Evolutionary conservation across 169 alveolate genomes (phyloP).

Genomic region (Hammondia hammondi): DNA sequence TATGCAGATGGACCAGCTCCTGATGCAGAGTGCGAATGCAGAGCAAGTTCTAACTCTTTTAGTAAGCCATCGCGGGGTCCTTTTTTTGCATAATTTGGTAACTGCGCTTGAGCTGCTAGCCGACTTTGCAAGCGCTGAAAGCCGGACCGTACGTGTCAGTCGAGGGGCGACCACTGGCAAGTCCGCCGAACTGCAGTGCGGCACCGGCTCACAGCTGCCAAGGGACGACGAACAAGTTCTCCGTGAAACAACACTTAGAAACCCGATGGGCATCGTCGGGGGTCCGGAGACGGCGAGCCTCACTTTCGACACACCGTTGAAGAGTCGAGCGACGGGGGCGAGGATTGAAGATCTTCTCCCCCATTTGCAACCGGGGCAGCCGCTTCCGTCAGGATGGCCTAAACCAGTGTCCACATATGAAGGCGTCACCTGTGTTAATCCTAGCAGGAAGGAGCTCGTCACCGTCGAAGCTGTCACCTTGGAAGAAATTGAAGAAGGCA

Average conservation of each 20-base stretch:
- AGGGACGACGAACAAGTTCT: not conserved
- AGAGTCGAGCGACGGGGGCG: not conserved
- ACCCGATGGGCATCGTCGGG: not conserved
- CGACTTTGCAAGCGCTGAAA: conserved; percentile 17
- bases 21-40: conserved; percentile 46
- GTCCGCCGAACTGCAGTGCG: not conserved
- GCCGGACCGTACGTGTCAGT: not conserved
- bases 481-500: not conserved
- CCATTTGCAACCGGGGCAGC: not conserved
- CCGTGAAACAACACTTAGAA: not conserved
- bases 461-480: not conserved
- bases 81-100: conserved; percentile 75
- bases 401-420: not conserved
- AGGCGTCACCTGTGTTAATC: not conserved
- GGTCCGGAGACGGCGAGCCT: not conserved
- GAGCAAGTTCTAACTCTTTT: conserved; percentile 72
- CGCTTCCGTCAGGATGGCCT: not conserved
- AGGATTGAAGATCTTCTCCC: not conserved
- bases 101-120: conserved; percentile 69
- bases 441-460: not conserved
- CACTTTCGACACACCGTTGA: not conserved
- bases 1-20: conserved; percentile 72
- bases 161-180: not conserved
- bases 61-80: conserved; percentile 76
- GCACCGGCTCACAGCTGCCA: not conserved